These are phyloP conservation scores for Hemileccinum rubropunctum DNA, from an alignment of 768 basidiomycete species.

Conservation along the genomic window DNA sequence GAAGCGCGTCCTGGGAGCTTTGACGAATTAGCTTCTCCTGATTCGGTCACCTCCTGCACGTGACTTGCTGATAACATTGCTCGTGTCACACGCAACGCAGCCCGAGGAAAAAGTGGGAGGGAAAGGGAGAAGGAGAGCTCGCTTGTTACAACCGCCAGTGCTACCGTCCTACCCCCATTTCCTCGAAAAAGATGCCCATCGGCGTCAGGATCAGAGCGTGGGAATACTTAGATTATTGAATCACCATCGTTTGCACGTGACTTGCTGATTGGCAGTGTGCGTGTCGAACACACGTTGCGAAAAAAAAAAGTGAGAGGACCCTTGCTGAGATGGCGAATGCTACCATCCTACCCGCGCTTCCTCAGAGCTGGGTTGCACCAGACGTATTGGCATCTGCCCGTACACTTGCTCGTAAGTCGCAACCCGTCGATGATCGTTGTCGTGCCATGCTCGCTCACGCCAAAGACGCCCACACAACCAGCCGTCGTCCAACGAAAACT, in stretches of 20 bases:
- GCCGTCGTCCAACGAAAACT: conserved; percentile 46
- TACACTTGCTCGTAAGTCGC: conserved; percentile 27
- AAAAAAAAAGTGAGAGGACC: background rate
- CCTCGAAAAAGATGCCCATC: too few species aligned
- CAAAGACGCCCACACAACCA: conserved; percentile 1
- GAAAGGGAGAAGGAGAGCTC: too few species aligned
- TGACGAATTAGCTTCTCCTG: too few species aligned
- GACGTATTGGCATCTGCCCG: conserved; percentile 8
- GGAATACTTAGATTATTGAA: too few species aligned
- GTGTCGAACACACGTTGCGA: too few species aligned
- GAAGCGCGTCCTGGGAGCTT: too few species aligned
- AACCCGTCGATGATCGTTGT: background rate
- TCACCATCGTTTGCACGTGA: too few species aligned
- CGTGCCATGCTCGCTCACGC: conserved; percentile 6
- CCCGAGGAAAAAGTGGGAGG: background rate
- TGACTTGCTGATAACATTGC: conserved; percentile 11
- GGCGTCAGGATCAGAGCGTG: too few species aligned
- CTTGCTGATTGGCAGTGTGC: background rate
- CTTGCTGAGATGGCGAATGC: conserved; percentile 21
- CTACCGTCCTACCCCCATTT: too few species aligned
- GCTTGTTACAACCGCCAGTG: too few species aligned
- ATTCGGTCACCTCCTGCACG: conserved; percentile 3
- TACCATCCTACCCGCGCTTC: conserved; percentile 26
- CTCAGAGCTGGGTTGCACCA: conserved; percentile 21
- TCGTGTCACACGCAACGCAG: too few species aligned